Conservation (phyloP, 2,329 filamentous ascomycete genomes). For the Anisogramma anomala region DNA sequence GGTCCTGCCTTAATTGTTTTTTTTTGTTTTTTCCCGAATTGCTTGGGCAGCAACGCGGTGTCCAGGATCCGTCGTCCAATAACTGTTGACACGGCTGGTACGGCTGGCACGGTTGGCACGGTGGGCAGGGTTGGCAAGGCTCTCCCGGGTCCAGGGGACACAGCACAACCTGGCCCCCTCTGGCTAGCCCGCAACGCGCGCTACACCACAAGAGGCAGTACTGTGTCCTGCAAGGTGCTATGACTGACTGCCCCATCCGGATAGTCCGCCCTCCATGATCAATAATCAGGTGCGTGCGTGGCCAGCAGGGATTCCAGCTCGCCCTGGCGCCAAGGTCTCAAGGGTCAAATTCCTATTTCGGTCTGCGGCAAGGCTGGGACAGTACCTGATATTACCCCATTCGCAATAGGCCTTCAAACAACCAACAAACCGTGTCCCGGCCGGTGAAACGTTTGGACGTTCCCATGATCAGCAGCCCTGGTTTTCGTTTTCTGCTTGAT, state of each 20-base stretch:
- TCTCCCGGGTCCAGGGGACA: background rate
- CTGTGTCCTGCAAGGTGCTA: too few species aligned
- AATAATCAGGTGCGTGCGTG: conserved; percentile 3
- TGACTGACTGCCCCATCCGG: background rate
- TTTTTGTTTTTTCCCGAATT: background rate
- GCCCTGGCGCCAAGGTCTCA: conserved; percentile 1
- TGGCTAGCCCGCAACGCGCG: conserved; percentile 4
- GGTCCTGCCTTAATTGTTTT: background rate
- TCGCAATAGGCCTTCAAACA: background rate
- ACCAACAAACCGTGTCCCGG: background rate
- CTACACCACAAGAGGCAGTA: conserved; percentile 3
- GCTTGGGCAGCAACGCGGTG: background rate
- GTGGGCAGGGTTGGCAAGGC: background rate
- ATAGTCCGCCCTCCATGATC: background rate
- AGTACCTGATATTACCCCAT: conserved; percentile 9
- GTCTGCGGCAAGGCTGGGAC: conserved; percentile 1
- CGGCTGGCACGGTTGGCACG: too few species aligned
- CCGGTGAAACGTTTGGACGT: background rate
- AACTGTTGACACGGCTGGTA: too few species aligned
- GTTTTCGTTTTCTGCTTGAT: conserved; percentile 1
- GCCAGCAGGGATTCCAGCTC: conserved; percentile 7
- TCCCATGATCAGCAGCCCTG: background rate
- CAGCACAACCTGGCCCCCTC: conserved; percentile 7
- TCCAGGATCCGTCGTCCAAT: too few species aligned
- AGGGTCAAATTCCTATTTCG: conserved; percentile 1